Evolutionary conservation across 768 basidiomycete species (phyloP), one percentile per base, ranked within the genome.

Genomic region (Naganishia randhawae): DNA sequence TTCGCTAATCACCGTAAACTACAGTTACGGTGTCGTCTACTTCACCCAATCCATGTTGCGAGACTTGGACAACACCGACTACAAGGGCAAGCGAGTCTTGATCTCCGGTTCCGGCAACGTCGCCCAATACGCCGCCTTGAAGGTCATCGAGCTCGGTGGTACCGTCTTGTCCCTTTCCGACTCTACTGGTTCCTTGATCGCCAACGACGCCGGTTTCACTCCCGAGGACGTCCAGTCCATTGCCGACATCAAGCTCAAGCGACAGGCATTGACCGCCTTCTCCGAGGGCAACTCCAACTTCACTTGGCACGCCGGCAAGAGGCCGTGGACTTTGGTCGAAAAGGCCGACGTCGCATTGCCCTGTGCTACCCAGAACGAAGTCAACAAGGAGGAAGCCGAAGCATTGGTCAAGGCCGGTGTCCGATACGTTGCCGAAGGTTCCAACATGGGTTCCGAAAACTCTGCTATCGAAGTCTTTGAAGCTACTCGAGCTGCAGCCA

Each of bases 381-480:
- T 88, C 39, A 85, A 84, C 42, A 61, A 68, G 69, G 86, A 85
- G 72, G 89, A 90, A 77, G 89, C 89, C 48, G 81, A 87, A 80
- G 86, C 85, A 1, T 84, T 90, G 73, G 76, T 88, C 75, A 85
- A 84, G 75, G 87, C 88, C 54, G 88, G 89, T 69, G 84, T 84
- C 70, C 80, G 85, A 74, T 86, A 89, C 80, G 84, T 90, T 54
- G 88, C 88, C 63, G 88, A 90, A 78, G 88, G 88, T 32, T 42
- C 61, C 67, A 66, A 41, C 67, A 73, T 83, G 84, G 88, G 88
- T 52, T 88, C 85, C 80, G 88, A 88, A 4, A 81, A 84, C 73
- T 87, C 87, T 74, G 89, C 88, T 62, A 85, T 90, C 76, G 84
- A 86, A 65, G 82, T 88, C 69, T 89, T 89, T 77, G 89, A 90